Evolutionary conservation across 192 early-diverging fungal genomes (phyloP).

Genomic region (Linnemannia hyalina): DNA sequence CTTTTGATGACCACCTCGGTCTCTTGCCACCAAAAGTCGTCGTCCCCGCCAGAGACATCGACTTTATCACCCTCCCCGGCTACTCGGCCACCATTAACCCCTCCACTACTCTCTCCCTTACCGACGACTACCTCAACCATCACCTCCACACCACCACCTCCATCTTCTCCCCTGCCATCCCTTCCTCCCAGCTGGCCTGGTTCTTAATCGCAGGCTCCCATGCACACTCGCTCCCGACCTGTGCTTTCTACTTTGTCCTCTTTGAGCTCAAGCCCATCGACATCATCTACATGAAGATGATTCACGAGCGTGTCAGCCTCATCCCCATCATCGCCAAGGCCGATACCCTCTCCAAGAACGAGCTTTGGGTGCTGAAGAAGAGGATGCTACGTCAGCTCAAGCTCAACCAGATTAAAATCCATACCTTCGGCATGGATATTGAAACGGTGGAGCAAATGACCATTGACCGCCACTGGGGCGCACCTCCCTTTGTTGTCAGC

Average conservation of each 20-base stretch:
- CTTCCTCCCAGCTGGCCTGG: slow-evolving; percentile 32
- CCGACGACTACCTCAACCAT: slow-evolving; percentile 31
- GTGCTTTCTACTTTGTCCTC: slow-evolving; percentile 29
- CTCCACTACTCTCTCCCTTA: slow-evolving; percentile 2
- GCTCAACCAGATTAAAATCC: slow-evolving; percentile 19
- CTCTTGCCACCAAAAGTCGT: slow-evolving; percentile 18
- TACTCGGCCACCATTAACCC: slow-evolving; percentile 26
- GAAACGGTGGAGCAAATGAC: slow-evolving; percentile 16
- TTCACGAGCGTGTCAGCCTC: slow-evolving; percentile 91
- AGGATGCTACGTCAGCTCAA: slow-evolving; percentile 61
- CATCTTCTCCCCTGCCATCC: slow-evolving; percentile 24
- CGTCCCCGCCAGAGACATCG: slow-evolving; percentile 6
- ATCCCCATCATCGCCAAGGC: slow-evolving; percentile 94
- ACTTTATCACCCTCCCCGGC: slow-evolving; percentile 21
- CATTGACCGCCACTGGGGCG: slow-evolving; percentile 7
- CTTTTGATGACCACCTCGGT: slow-evolving; percentile 10
- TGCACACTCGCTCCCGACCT: slow-evolving; percentile 19
- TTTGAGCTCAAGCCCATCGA: slow-evolving; percentile 79
- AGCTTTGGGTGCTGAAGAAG: slow-evolving; percentile 87
- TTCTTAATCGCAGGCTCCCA: slow-evolving; percentile 20
- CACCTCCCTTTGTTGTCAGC: slow-evolving; percentile 17
- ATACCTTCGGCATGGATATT: slow-evolving; percentile 13
- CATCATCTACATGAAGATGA: slow-evolving; percentile 94
- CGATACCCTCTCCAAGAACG: slow-evolving; percentile 89
- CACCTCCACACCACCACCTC: slow-evolving; percentile 22